Percentiles rank a stretch among this genome's conserved stretches.
Conservation (phyloP, 2,329 filamentous ascomycete genomes). For the Furcasterigmium furcatum region DNA sequence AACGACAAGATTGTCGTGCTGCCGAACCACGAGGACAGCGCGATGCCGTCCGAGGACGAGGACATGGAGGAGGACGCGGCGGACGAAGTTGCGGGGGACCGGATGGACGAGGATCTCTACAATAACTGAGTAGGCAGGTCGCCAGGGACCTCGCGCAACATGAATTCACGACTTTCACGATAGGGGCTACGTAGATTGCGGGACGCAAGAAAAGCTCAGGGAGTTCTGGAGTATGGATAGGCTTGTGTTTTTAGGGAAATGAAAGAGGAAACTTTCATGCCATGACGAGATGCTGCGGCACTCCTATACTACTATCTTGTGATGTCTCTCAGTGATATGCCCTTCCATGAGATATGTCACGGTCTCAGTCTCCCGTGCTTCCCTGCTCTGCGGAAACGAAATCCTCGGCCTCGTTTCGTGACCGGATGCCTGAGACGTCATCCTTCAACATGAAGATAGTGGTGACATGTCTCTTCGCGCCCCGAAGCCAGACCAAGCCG, state of each 20-base stretch:
- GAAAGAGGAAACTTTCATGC: no score
- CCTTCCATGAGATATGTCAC: no score
- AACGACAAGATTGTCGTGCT: slow-evolving; percentile 78
- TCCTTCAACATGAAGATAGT: no score
- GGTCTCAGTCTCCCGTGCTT: no score
- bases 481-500: no score
- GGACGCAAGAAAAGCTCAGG: background rate
- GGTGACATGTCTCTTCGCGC: no score
- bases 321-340: no score
- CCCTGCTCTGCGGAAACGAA: no score
- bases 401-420: no score
- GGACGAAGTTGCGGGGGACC: slow-evolving; percentile 61
- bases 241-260: background rate
- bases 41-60: slow-evolving; percentile 56
- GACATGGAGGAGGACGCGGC: slow-evolving; percentile 72
- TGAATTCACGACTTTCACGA: background rate
- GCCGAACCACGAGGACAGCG: slow-evolving; percentile 72
- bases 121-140: slow-evolving; percentile 16
- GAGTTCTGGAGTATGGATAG: background rate
- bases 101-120: slow-evolving; percentile 58
- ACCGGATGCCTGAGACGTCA: no score
- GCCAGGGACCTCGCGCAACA: background rate
- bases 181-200: background rate
- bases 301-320: no score
- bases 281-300: no score